Base-by-base conservation (phyloP, 2,329 filamentous ascomycete genomes). In the Pseudogymnoascus sp. region DNA sequence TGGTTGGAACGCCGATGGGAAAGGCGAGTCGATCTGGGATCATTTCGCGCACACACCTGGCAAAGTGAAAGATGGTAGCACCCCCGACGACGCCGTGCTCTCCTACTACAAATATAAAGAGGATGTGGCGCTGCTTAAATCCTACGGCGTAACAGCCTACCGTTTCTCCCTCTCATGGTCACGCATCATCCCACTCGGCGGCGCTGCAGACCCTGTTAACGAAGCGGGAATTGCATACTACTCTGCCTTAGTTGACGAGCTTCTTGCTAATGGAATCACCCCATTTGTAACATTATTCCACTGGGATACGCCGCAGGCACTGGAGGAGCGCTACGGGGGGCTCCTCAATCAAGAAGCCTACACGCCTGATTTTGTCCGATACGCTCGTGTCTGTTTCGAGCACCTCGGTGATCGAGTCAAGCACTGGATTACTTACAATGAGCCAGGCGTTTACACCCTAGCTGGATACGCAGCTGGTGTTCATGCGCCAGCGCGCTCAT, bases 401-500 rank as follows among this genome's bases (percentile, higher is more conserved):
- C 70, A 72, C 1, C 76, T 77, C 19, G 67, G 66, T 11, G 74
- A 77, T 43, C 70, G 75, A 0, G 76, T 78, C 71, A 91, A 92
- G 79, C 83, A 90, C 77, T 96, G 92, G 92, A 90, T 93, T 75
- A 95, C 90, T 25, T 92, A 93, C 79, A 95, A 95, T 75, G 91
- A 96, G 79, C 92, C 92, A 3, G 95, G 90, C 86, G 96, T 90
- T 77, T 90, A 85, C 68, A 85, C 89, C 62, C 87, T 95, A 65
- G 82, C 95, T 45, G 91, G 90, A 37, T 95, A 93, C 77, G 89
- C 83, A 73, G 85, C 83, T 45, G 92, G 92, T 25, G 79, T 85
- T 67, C 92, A 93, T 73, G 92, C 92, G 10, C 92, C 92, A 1
- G 92, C 92, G 14, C 87, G 85, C 72, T 90, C 87, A 6, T 92